These are phyloP conservation scores for Striga asiatica DNA, from an alignment of 257 asterid species.

Conservation along the genomic window DNA sequence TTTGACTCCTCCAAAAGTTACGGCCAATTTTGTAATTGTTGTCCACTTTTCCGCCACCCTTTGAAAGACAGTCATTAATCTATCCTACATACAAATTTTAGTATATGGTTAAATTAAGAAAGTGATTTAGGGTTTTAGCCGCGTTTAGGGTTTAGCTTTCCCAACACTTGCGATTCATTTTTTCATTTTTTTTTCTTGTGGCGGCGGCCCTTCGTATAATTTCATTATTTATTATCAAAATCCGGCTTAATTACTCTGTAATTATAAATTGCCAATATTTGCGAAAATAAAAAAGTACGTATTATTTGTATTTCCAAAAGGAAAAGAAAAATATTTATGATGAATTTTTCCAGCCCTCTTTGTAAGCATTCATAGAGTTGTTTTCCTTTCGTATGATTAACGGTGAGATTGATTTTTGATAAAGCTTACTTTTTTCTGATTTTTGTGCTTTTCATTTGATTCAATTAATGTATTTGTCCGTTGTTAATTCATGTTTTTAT, in stretches of 20 bases:
- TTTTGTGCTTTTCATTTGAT: not conserved
- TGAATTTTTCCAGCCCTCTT: not conserved
- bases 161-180: conserved; percentile 4
- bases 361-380: not conserved
- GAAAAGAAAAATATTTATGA: conserved; percentile 15
- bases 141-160: conserved; percentile 21
- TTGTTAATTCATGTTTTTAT: not conserved
- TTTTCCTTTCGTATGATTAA: not conserved
- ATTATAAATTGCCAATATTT: not conserved
- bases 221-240: not conserved
- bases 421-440: not conserved
- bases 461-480: not conserved
- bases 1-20: too few relatives aligned
- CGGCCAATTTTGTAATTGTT: too few relatives aligned
- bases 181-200: conserved; percentile 6
- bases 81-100: too few relatives aligned
- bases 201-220: conserved; percentile 21
- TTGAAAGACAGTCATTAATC: too few relatives aligned
- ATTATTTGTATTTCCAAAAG: not conserved
- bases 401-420: not conserved
- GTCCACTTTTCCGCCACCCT: too few relatives aligned
- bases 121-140: conserved; percentile 27
- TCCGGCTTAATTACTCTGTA: not conserved
- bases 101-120: too few relatives aligned
- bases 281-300: not conserved